phyloP scores from a whole-genome alignment of 2,329 filamentous ascomycete species.

The Paecilomyces niveus region DNA sequence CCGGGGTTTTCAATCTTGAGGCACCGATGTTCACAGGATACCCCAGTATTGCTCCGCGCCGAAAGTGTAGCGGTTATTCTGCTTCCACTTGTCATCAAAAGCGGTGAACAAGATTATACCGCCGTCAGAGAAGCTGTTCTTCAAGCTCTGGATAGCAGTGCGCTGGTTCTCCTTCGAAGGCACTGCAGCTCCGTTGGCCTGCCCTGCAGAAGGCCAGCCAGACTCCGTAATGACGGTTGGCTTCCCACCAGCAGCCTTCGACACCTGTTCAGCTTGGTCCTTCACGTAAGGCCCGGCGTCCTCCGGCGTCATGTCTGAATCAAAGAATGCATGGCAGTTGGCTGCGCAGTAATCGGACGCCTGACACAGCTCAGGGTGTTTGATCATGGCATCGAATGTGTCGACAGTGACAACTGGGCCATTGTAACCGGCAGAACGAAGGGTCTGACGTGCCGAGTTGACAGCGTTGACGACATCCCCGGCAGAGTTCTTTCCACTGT shows the following conservation, averaged over 20 bases:
- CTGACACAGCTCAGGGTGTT: conserved; percentile 62
- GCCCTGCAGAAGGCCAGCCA: conserved; percentile 71
- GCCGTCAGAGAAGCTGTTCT: conserved; percentile 45
- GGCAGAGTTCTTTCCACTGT: conserved; percentile 51
- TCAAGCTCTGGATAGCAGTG: conserved; percentile 59
- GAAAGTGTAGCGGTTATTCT: conserved; percentile 54
- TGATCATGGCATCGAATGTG: conserved; percentile 62
- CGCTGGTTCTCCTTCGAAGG: conserved; percentile 61
- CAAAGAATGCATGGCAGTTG: conserved; percentile 82
- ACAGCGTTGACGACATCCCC: conserved; percentile 52
- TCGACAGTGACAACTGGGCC: conserved; percentile 76
- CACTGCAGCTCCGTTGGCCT: conserved; percentile 59
- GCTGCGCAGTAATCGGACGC: conserved; percentile 71
- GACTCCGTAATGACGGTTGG: conserved; percentile 70
- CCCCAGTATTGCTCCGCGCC: conserved; percentile 75
- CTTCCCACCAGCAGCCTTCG: conserved; percentile 46
- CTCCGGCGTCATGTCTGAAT: conserved; percentile 52
- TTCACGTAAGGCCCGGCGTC: conserved; percentile 62
- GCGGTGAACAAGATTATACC: conserved; percentile 66
- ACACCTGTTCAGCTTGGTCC: conserved; percentile 45
- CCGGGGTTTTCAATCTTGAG: conserved; percentile 28
- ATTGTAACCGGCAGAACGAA: conserved; percentile 58
- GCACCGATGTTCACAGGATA: neutral
- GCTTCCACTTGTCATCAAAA: conserved; percentile 76
- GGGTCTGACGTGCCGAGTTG: conserved; percentile 47